Evolutionary conservation across 371 early-diverging fungal genomes (phyloP), one percentile per base, ranked within the genome.

Genomic region (Cokeromyces recurvatus): DNA sequence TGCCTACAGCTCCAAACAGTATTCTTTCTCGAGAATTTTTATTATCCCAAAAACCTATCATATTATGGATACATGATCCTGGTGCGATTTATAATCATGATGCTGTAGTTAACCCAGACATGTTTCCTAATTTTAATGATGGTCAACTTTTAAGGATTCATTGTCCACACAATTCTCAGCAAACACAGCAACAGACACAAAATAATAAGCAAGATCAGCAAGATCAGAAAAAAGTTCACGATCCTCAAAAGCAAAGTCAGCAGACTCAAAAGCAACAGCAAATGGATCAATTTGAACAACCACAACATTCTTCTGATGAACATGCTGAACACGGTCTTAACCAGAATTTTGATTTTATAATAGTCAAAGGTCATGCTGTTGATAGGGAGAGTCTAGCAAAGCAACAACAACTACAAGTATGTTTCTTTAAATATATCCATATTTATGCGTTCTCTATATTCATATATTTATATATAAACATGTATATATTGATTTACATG

Each of bases 51-150:
- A 74, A 70, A 35, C 68, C 71, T 1, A 57, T 66, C 15, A 57
- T 64, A 3, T 51, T 74, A 17, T 74, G 74, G 74, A 60, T 74
- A 16, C 74, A 74, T 37, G 74, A 74, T 39, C 59, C 59, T 3
- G 52, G 62, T 14, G 46, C 59, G 1, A 43, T 39, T 21, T 62
- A 59, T 31, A 85, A 74, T 21, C 81, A 79, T 24, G 94, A 94
- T 44, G 78, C 93, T 38, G 77, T 94, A 12, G 65, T 96, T 32
- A 90, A 91, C 62, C 90, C 92, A 4, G 81, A 87, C 41, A 77
- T 68, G 43, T 88, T 96, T 44, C 87, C 92, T 0, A 78, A 74
- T 17, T 66, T 90, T 23, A 61, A 74, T 21, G 78, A 79, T 17
- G 92, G 92, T 29, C 92, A 94, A 54, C 67, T 93, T 23, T 73